Percentiles rank a stretch among this genome's conserved stretches.
phyloP scores from a whole-genome alignment of 768 basidiomycete species.

The Coprinopsis strossmayeri region DNA sequence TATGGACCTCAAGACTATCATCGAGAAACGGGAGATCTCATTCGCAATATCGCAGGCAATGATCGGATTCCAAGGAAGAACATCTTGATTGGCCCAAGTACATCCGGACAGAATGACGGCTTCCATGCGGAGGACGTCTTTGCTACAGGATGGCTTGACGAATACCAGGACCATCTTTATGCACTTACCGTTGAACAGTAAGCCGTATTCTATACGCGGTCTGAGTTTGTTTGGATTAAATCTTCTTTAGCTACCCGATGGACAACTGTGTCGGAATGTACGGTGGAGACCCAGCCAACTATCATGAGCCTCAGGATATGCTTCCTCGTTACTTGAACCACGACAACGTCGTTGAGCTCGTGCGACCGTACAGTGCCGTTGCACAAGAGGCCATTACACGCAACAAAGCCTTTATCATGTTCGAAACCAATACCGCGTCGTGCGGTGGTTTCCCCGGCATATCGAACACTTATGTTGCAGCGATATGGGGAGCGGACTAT shows the following conservation, averaged over 20 bases:
- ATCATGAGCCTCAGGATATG: slow-evolving; percentile 34
- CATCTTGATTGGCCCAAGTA: neutral
- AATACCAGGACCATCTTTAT: neutral
- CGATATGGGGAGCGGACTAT: slow-evolving; percentile 65
- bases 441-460: slow-evolving; percentile 67
- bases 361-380: slow-evolving; percentile 44
- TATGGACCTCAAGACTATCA: slow-evolving; percentile 35
- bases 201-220: neutral
- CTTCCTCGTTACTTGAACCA: slow-evolving; percentile 60
- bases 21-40: slow-evolving; percentile 38
- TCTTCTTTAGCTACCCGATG: slow-evolving; percentile 22
- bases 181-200: slow-evolving; percentile 44
- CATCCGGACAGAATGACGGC: neutral
- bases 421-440: slow-evolving; percentile 65
- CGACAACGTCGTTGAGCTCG: slow-evolving; percentile 39
- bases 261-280: slow-evolving; percentile 57
- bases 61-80: slow-evolving; percentile 37
- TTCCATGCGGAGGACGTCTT: neutral
- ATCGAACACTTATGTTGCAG: slow-evolving; percentile 54
- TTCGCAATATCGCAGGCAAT: slow-evolving; percentile 30
- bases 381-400: slow-evolving; percentile 35
- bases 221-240: neutral
- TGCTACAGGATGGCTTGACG: neutral
- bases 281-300: slow-evolving; percentile 25
- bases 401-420: slow-evolving; percentile 53